Evolutionary conservation across 2,329 filamentous ascomycete genomes (phyloP).

Genomic region (Venturia asperata): DNA sequence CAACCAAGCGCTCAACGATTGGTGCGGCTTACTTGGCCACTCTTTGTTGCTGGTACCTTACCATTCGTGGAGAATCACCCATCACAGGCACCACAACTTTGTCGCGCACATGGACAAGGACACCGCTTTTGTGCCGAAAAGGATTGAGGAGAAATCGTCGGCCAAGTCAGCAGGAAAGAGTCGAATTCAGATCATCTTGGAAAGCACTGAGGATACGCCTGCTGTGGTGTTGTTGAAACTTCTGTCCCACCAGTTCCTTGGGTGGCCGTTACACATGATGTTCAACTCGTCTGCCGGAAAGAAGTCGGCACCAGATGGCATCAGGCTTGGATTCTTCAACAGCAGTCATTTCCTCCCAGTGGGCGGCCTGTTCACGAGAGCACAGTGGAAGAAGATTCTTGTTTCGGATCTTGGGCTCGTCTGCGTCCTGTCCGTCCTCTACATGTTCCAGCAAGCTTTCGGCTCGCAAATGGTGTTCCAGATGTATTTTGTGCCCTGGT

Average conservation of each 20-base stretch:
- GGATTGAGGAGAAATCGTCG: conserved; percentile 18
- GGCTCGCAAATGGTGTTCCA: conserved; percentile 51
- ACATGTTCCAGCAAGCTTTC: conserved; percentile 46
- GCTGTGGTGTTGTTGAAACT: conserved; percentile 49
- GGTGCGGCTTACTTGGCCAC: conserved; percentile 57
- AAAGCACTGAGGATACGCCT: conserved; percentile 53
- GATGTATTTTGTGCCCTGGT: conserved; percentile 57
- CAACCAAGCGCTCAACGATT: conserved; percentile 50
- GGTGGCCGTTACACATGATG: conserved; percentile 58
- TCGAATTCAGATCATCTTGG: conserved; percentile 27
- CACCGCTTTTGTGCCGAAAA: conserved; percentile 33
- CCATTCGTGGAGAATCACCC: conserved; percentile 66
- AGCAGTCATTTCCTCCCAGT: conserved; percentile 53
- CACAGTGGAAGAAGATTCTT: conserved; percentile 50
- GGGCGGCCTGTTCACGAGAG: conserved; percentile 53
- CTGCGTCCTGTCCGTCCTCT: conserved; percentile 46
- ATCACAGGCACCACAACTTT: conserved; percentile 62
- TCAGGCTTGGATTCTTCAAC: neutral
- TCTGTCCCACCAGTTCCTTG: conserved; percentile 55
- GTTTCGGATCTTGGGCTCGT: conserved; percentile 55
- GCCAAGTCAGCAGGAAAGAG: neutral
- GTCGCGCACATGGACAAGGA: conserved; percentile 62
- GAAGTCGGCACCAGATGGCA: neutral
- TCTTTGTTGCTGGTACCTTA: conserved; percentile 61
- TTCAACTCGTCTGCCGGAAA: conserved; percentile 40